Evolutionary conservation across 805 yeast species (phyloP).

Genomic region (Metschnikowia similis): DNA sequence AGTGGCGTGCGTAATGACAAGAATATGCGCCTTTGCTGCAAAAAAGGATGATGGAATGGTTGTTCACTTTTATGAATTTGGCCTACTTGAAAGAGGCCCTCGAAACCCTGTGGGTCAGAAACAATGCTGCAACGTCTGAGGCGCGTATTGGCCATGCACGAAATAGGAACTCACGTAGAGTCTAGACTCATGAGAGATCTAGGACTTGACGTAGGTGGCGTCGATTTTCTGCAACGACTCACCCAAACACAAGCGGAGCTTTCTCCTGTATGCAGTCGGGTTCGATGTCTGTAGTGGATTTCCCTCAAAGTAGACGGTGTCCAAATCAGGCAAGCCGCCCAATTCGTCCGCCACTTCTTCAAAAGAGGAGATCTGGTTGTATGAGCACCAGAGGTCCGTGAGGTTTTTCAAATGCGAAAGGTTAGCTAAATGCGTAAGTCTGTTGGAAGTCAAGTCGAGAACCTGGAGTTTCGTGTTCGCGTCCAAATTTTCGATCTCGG

Average conservation of each 20-base stretch:
- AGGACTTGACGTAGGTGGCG: slow-evolving; percentile 62
- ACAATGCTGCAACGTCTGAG: too few species aligned
- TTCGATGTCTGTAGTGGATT: slow-evolving; percentile 77
- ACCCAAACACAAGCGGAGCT: slow-evolving; percentile 68
- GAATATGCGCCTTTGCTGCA: slow-evolving; percentile 52
- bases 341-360: slow-evolving; percentile 66
- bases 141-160: too few species aligned
- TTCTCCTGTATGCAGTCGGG: slow-evolving; percentile 79
- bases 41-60: slow-evolving; percentile 64
- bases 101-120: slow-evolving; percentile 23
- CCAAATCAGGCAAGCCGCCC: slow-evolving; percentile 57
- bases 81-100: neutral
- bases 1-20: slow-evolving; percentile 42
- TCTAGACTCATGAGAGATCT: too few species aligned
- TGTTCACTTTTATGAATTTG: slow-evolving; percentile 49
- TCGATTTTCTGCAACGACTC: slow-evolving; percentile 63
- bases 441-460: slow-evolving; percentile 79
- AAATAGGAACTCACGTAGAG: too few species aligned
- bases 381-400: slow-evolving; percentile 93
- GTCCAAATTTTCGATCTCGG: slow-evolving; percentile 73
- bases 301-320: slow-evolving; percentile 90
- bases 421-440: slow-evolving; percentile 56
- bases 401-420: slow-evolving; percentile 61
- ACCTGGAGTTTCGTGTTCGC: slow-evolving; percentile 61
- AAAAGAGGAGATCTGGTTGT: slow-evolving; percentile 65